Percentiles rank a stretch among this genome's conserved stretches.
Evolutionary conservation across 129 eudicot genomes (phyloP).

Genomic region (Pittosporum tobira): DNA sequence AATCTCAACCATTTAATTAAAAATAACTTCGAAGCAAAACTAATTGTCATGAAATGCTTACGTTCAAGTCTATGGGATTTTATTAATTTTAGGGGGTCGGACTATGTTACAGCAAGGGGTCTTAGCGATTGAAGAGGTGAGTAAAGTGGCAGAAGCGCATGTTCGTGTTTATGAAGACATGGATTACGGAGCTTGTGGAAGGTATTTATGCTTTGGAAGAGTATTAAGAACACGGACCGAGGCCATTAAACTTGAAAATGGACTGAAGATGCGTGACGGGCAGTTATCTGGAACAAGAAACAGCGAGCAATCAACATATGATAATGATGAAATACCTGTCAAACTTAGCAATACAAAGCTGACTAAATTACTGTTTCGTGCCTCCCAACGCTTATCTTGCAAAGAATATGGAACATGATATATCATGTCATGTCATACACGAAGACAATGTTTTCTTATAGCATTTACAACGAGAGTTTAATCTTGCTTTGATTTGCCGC

Average conservation of each 20-base stretch:
- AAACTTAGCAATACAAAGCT: slow-evolving; percentile 3
- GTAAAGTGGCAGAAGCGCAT: slow-evolving; percentile 17
- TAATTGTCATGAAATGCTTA: too few relatives aligned
- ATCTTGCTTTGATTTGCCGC: too few relatives aligned
- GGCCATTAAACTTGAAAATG: slow-evolving; percentile 14
- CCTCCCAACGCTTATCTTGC: neutral
- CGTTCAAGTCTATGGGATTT: too few relatives aligned
- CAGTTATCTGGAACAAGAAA: slow-evolving; percentile 3
- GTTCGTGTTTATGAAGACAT: slow-evolving; percentile 13
- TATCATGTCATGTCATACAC: too few relatives aligned
- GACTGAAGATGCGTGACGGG: slow-evolving; percentile 9
- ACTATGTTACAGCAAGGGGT: slow-evolving; percentile 5
- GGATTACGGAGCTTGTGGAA: slow-evolving; percentile 18
- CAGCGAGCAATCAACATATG: neutral
- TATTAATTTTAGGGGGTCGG: slow-evolving; percentile 3
- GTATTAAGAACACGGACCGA: slow-evolving; percentile 8
- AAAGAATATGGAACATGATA: neutral
- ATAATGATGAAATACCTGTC: neutral
- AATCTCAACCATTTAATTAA: neutral
- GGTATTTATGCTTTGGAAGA: slow-evolving; percentile 11
- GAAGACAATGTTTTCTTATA: too few relatives aligned
- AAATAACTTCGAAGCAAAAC: neutral
- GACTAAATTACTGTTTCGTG: slow-evolving; percentile 1
- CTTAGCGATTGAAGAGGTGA: slow-evolving; percentile 12
- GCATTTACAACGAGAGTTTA: too few relatives aligned